Evolutionary conservation across 2,329 filamentous ascomycete species (phyloP), one percentile per base, ranked within the genome.

Genomic region (Aspergillus persii): DNA sequence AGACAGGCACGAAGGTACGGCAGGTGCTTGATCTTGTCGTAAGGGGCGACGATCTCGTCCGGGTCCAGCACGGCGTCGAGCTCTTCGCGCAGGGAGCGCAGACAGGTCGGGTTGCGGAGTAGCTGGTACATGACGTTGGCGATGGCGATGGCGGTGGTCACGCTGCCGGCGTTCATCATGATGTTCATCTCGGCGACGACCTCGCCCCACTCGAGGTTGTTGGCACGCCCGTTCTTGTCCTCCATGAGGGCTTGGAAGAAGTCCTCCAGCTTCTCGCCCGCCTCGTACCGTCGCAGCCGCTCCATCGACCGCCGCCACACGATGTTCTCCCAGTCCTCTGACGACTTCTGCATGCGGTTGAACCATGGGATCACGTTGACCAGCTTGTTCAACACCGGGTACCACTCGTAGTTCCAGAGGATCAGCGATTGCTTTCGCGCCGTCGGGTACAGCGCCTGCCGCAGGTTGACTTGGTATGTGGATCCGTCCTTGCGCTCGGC

Each of bases 221-320:
- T 75, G 0, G 77, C 68, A 7, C 70, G 68, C 0, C 79, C 77
- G 44, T 77, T 77, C 61, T 80, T 80, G 61, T 79, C 77, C 50
- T 81, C 80, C 81, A 87, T 83, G 4, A 86, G 68, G 0, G 78
- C 76, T 54, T 80, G 75, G 74, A 87, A 86, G 71, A 87, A 86
- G 64, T 87, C 84, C 49, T 84, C 80, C 0, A 86, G 75, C 60
- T 81, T 82, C 69, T 86, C 84, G 27, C 84, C 83, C 0, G 71
- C 72, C 26, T 78, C 66, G 60, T 74, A 70, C 18, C 71, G 69
- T 4, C 68, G 63, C 3, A 71, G 66, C 29, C 68, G 66, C 54
- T 67, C 58, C 49, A 71, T 76, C 0, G 80, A 74, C 1, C 79
- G 79, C 48, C 80, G 77, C 54, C 77, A 74, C 2, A 82, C 78